phyloP scores from a whole-genome alignment of 1,284 basidiomycete species.

The Tylopilus orsonianus region DNA sequence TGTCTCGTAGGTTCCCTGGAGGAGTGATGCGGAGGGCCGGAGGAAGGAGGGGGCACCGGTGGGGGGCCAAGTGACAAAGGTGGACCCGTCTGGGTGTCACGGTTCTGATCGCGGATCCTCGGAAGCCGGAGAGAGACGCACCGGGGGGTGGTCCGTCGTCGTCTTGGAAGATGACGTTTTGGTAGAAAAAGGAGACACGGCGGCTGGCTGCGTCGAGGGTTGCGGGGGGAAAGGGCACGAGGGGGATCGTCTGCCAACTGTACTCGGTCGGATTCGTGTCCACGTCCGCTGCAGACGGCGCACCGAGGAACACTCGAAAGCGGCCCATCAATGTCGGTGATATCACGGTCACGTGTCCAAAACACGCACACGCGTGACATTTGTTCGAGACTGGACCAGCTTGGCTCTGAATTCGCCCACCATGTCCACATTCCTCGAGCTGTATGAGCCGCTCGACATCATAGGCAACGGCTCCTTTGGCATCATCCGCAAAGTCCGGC shows the following conservation, averaged over 20 bases:
- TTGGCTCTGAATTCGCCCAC: neutral
- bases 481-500: constrained; percentile 88
- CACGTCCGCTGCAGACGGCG: constrained; percentile 40
- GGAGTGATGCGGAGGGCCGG: constrained; percentile 33
- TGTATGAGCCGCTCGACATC: constrained; percentile 85
- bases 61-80: constrained; percentile 56
- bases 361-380: constrained; percentile 25
- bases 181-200: constrained; percentile 63
- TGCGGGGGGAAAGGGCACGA: constrained; percentile 40
- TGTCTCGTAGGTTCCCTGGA: constrained; percentile 42
- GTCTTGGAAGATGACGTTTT: constrained; percentile 60
- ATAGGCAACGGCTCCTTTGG: constrained; percentile 99
- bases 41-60: constrained; percentile 38
- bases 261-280: constrained; percentile 28
- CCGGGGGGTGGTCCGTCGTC: constrained; percentile 11
- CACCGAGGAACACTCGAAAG: constrained; percentile 48
- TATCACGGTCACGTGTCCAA: constrained; percentile 33
- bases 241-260: constrained; percentile 40
- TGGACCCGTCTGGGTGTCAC: constrained; percentile 41
- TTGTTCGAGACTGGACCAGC: constrained; percentile 23
- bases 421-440: constrained; percentile 56
- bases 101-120: constrained; percentile 7
- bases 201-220: constrained; percentile 61
- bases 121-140: constrained; percentile 18
- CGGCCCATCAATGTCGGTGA: constrained; percentile 16